Evolutionary conservation across 2,329 filamentous ascomycete species (phyloP).

Genomic region (Alternaria sp.): DNA sequence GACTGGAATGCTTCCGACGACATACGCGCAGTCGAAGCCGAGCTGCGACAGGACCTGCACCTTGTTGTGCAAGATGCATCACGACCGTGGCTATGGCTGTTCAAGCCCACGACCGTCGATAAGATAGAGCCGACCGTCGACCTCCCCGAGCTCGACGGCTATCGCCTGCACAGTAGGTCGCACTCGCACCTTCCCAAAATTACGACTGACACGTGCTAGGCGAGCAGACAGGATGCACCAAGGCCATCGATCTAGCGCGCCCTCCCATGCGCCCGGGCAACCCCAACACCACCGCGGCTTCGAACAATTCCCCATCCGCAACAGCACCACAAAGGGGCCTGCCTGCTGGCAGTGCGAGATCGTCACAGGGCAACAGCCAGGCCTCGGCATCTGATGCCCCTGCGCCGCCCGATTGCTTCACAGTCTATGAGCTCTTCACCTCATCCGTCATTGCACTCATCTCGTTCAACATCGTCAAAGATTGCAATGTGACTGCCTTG

Average conservation of each 20-base stretch:
- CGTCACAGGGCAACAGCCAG: conserved; percentile 25
- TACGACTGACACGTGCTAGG: conserved; percentile 35
- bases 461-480: conserved; percentile 42
- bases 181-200: too few species aligned
- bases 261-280: conserved; percentile 33
- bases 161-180: conserved; percentile 38
- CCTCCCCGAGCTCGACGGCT: conserved; percentile 38
- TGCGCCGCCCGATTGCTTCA: conserved; percentile 38
- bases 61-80: conserved; percentile 41
- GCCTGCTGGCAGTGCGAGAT: conserved; percentile 25
- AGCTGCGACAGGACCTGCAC: conserved; percentile 35
- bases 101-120: conserved; percentile 35
- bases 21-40: conserved; percentile 39
- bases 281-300: conserved; percentile 23
- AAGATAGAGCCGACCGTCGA: conserved; percentile 27
- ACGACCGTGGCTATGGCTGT: conserved; percentile 45
- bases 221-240: conserved; percentile 43
- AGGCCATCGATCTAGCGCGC: conserved; percentile 43
- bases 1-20: conserved; percentile 34
- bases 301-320: conserved; percentile 28
- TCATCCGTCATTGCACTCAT: conserved; percentile 47
- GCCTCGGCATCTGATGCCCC: conserved; percentile 18
- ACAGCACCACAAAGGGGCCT: conserved; percentile 26
- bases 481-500: conserved; percentile 41
- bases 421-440: conserved; percentile 48